Conservation (phyloP, 148 eudicot species). For the Chenopodium suecicum region DNA sequence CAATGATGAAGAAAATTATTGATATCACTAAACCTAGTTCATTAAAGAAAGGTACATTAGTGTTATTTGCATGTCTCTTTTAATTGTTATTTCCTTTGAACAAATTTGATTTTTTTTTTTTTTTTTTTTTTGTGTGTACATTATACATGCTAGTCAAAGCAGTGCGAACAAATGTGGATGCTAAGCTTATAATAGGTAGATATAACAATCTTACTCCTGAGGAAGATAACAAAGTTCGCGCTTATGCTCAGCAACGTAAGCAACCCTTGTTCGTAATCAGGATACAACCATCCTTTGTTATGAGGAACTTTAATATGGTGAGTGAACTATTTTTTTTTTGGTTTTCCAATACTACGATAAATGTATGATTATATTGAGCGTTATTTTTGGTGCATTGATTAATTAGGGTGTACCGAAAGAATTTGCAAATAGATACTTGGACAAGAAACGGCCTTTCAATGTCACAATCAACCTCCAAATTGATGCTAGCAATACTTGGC, state of each 20-base stretch:
- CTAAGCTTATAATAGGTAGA: neutral
- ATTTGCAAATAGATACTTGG: no score
- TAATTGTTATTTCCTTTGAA: no score
- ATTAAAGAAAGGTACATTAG: neutral
- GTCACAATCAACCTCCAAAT: neutral
- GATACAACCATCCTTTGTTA: neutral
- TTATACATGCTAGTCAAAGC: no score
- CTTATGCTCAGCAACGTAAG: neutral
- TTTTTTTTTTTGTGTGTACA: no score
- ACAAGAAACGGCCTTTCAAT: no score
- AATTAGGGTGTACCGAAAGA: no score
- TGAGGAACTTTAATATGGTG: neutral
- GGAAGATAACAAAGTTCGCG: neutral
- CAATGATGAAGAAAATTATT: neutral
- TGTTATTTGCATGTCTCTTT: neutral
- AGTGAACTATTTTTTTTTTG: neutral
- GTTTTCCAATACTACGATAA: no score
- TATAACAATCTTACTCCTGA: neutral
- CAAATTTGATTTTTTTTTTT: neutral
- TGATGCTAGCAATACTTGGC: constrained; percentile 12
- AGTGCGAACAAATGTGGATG: neutral
- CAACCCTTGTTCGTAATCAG: constrained; percentile 9
- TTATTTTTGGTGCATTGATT: no score
- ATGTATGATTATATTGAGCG: no score
- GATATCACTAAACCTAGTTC: neutral